A percentile compares a stretch with the other conserved stretches of the same genome.
Evolutionary conservation across 768 basidiomycete species (phyloP).

Genomic region (Tephrocybe rancida): DNA sequence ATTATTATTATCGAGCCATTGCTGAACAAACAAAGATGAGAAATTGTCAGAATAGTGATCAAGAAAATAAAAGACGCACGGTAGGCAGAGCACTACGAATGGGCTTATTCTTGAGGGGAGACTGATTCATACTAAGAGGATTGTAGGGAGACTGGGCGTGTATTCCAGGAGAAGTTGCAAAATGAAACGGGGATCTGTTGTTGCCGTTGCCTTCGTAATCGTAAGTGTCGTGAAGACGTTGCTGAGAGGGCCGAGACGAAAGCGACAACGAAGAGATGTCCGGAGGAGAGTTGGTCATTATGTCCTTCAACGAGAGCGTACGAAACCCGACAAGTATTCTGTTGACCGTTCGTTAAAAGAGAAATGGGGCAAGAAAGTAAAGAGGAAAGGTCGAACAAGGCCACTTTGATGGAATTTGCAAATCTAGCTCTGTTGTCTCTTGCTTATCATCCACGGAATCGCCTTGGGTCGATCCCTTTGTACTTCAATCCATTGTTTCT

Average conservation of each 20-base stretch:
- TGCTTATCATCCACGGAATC: slow-evolving; percentile 26
- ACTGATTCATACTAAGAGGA: slow-evolving; percentile 59
- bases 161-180: slow-evolving; percentile 59
- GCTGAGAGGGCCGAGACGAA: slow-evolving; percentile 58
- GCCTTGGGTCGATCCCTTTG: neutral
- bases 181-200: slow-evolving; percentile 69
- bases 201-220: slow-evolving; percentile 71
- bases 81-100: slow-evolving; percentile 71
- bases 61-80: slow-evolving; percentile 47
- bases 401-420: slow-evolving; percentile 20
- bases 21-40: slow-evolving; percentile 45
- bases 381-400: slow-evolving; percentile 27
- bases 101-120: slow-evolving; percentile 77
- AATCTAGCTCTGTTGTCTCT: slow-evolving; percentile 29
- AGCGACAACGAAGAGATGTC: slow-evolving; percentile 81
- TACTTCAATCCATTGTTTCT: slow-evolving; percentile 1
- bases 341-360: slow-evolving; percentile 34
- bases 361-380: slow-evolving; percentile 23
- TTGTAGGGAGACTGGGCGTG: slow-evolving; percentile 60
- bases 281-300: slow-evolving; percentile 83
- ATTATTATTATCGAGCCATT: slow-evolving; percentile 80
- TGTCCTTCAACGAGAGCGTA: slow-evolving; percentile 30
- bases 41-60: slow-evolving; percentile 15
- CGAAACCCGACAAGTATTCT: slow-evolving; percentile 21
- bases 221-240: slow-evolving; percentile 86